Conservation (phyloP, 2,329 filamentous ascomycete species). For the Cucurbitaria berberidis region DNA sequence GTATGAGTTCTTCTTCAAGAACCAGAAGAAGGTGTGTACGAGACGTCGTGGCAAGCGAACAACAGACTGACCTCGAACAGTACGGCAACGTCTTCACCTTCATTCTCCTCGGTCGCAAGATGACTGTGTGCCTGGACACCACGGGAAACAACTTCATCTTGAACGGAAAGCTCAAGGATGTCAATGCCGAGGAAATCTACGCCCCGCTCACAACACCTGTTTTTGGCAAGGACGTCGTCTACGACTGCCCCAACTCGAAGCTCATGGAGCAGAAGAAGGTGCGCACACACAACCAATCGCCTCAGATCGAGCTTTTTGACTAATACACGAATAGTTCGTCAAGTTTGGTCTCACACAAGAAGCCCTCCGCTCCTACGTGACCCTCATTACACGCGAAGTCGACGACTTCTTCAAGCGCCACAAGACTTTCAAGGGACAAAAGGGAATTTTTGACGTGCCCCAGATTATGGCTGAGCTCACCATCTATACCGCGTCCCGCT, state of each 20-base stretch:
- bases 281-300: constrained; percentile 26
- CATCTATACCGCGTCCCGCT: constrained; percentile 86
- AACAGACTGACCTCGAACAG: constrained; percentile 52
- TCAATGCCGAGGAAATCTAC: constrained; percentile 91
- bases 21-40: constrained; percentile 71
- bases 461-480: constrained; percentile 84
- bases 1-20: constrained; percentile 78
- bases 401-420: constrained; percentile 73
- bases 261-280: constrained; percentile 98
- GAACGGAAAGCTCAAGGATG: constrained; percentile 87
- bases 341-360: constrained; percentile 79
- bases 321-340: constrained; percentile 66
- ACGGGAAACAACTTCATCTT: constrained; percentile 89
- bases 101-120: constrained; percentile 84
- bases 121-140: constrained; percentile 81
- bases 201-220: constrained; percentile 72
- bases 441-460: constrained; percentile 73
- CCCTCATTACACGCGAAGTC: constrained; percentile 77
- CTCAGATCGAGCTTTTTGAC: background rate
- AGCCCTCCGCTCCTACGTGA: constrained; percentile 77
- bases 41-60: constrained; percentile 4
- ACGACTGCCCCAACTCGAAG: constrained; percentile 89
- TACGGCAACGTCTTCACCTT: constrained; percentile 93
- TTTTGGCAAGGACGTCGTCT: constrained; percentile 86
- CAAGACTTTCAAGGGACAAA: constrained; percentile 69